Base-by-base conservation (phyloP, 148 eudicot genomes). In the Drosera capensis region DNA sequence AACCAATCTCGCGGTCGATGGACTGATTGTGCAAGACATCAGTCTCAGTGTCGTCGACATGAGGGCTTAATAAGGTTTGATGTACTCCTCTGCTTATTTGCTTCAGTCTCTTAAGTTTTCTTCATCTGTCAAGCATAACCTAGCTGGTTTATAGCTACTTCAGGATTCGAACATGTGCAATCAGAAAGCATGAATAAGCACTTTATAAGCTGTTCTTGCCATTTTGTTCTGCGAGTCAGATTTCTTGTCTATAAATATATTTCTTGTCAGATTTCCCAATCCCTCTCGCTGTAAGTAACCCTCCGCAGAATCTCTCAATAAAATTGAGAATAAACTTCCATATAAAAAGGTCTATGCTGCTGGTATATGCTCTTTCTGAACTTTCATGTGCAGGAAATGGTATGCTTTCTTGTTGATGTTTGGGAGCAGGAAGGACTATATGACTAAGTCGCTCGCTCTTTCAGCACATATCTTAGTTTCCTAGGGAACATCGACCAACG, bases 361-460 rank as follows among this genome's bases (percentile, higher is more conserved):
- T 30, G 13, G 7, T 45, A 15, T 24, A 17, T 14, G 20, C 19
- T 3, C n/a, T 14, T 1, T 23, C 17, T 45, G 1, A 20, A 23
- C 9, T 40, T 39, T 35, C n/a, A 23, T 15, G 45, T 48, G 5
- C 62, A 74, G 80, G 80, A 70, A 48, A 74, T 74, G 72, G 75
- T 74, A 16, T 75, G 67, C 25, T 74, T 63, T 53, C 56, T 74
- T n/a, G 72, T 60, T 3, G 72, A 70, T 37, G 44, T 60, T 16
- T 74, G 80, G 80, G 75, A 74, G 45, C 70, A 70, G 37, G 80
- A 74, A 25, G 75, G 80, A 2, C 56, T 74, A 44, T 66, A 70
- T 26, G 67, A 66, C 24, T 70, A 50, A 66, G 8, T 39, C 21
- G 17, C 24, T 7, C 20, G 5, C 3, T 14, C 14, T 5, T 5